Base-by-base conservation (phyloP, 2,329 filamentous ascomycete species). In the Ceratocystis variospora region DNA sequence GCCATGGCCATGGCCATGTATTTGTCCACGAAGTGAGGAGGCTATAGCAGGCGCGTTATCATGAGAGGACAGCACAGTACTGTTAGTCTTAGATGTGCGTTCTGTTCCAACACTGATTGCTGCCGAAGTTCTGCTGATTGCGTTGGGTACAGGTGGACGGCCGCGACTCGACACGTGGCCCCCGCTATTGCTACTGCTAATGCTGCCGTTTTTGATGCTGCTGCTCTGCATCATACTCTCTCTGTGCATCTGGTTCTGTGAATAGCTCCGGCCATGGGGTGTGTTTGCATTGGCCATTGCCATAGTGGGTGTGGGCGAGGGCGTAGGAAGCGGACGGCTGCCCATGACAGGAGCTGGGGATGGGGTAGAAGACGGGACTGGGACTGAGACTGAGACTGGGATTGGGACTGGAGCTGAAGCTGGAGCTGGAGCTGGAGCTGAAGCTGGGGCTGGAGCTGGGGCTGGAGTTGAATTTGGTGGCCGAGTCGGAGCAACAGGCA, bases 101-200 rank as follows among this genome's bases (percentile, higher is more conserved):
- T 63, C 61, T 12, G 65, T 66, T 15, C 66, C 66, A 45, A 66
- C 22, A 41, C 66, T 66, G 10, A 63, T 62, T 19, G 66, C 63
- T 4, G 66, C 66, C 7, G 66, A 68, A 2, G 63, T 63, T 28
- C 66, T 64, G 5, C 63, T 61, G 5, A 68, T 68, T 17, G 66
- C 53, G 37, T 46, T 61, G 2, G 63, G 61, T 10, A 68, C 48
- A 10, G 66, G 63, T 1, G 66, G 66, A 5, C 64, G 64, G 3
- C 61, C 44, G 22, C 66, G 66, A 19, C 53, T 44, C 12, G 44
- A 37, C 12, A 33, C 31, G 8, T 53, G 63, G 5, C 44, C 45
- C 8, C 37, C 41, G 19, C 22, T 22, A 19, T 46, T 17, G 41
- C 33, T 53, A 31, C 44, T 63, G 62, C 45, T 48, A 46, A 25